phyloP scores from a whole-genome alignment of 1,284 basidiomycete genomes.

The Tremellales sp. region DNA sequence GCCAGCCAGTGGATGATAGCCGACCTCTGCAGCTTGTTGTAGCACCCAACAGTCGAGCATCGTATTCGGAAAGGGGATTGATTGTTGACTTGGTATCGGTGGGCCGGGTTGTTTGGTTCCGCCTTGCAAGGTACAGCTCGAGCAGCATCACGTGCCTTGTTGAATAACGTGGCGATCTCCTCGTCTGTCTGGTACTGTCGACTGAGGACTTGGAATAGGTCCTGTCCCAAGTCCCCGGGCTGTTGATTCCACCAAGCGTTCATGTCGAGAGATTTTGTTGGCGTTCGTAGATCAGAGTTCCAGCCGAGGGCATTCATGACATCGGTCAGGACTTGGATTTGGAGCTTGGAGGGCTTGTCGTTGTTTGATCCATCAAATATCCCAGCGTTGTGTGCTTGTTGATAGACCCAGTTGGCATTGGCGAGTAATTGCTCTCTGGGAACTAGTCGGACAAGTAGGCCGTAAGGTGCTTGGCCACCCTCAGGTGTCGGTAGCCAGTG shows the following conservation, averaged over 20 bases:
- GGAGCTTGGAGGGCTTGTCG: background rate
- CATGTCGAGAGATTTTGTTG: constrained; percentile 5
- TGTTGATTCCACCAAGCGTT: constrained; percentile 5
- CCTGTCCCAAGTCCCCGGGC: background rate
- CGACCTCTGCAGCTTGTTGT: constrained; percentile 1
- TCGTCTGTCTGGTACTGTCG: background rate
- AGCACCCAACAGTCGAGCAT: background rate
- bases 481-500: constrained; percentile 4
- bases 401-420: constrained; percentile 13
- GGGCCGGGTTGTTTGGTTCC: background rate
- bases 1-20: constrained; percentile 6
- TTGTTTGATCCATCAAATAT: constrained; percentile 1
- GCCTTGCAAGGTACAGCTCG: constrained; percentile 2
- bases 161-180: background rate
- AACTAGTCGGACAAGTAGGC: constrained; percentile 1
- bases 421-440: constrained; percentile 2
- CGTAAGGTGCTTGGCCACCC: background rate
- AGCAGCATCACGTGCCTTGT: background rate
- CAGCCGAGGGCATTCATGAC: constrained; percentile 11
- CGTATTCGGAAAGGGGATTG: constrained; percentile 2
- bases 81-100: constrained; percentile 2
- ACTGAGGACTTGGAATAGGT: background rate
- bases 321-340: constrained; percentile 9
- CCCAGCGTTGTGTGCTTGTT: background rate
- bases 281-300: constrained; percentile 3